These are phyloP conservation scores for Macrophomina pseudophaseolina DNA, from an alignment of 2,329 filamentous ascomycete species.

Conservation along the genomic window DNA sequence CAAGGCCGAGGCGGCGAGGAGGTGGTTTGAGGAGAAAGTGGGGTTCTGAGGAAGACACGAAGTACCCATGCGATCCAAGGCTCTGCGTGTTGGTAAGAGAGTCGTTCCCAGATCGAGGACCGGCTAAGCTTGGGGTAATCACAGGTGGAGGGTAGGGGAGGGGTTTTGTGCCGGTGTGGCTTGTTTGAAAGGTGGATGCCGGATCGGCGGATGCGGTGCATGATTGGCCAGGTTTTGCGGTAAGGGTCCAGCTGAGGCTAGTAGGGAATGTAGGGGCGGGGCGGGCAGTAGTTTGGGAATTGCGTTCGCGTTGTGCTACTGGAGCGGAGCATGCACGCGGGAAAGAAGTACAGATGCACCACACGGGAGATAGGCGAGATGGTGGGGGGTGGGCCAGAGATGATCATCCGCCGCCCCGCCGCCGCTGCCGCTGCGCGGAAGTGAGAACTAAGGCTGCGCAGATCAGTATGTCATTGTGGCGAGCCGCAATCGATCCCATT, in stretches of 20 bases:
- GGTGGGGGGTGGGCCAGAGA: not conserved
- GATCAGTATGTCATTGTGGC: constrained; percentile 15
- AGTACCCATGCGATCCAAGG: not conserved
- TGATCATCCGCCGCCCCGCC: not conserved
- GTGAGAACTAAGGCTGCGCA: not conserved
- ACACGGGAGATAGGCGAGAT: constrained; percentile 9
- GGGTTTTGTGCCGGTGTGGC: not conserved
- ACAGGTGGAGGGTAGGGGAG: not conserved
- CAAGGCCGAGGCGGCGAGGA: constrained; percentile 67
- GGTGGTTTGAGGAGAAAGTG: constrained; percentile 66
- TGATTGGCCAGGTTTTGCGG: not conserved
- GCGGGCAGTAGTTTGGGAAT: not conserved
- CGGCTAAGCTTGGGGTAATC: not conserved
- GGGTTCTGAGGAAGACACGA: constrained; percentile 54
- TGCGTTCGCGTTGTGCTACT: constrained; percentile 6
- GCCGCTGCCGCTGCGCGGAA: too few species aligned
- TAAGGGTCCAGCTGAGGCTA: not conserved
- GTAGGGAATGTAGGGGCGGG: not conserved
- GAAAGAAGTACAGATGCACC: not conserved
- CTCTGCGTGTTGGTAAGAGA: too few species aligned
- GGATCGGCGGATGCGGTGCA: not conserved
- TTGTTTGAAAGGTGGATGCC: not conserved
- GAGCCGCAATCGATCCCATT: not conserved
- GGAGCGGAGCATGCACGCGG: constrained; percentile 7
- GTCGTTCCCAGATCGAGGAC: too few species aligned